Conservation (phyloP, 352 stramenopile genomes). For the Achlya hypogyna region DNA sequence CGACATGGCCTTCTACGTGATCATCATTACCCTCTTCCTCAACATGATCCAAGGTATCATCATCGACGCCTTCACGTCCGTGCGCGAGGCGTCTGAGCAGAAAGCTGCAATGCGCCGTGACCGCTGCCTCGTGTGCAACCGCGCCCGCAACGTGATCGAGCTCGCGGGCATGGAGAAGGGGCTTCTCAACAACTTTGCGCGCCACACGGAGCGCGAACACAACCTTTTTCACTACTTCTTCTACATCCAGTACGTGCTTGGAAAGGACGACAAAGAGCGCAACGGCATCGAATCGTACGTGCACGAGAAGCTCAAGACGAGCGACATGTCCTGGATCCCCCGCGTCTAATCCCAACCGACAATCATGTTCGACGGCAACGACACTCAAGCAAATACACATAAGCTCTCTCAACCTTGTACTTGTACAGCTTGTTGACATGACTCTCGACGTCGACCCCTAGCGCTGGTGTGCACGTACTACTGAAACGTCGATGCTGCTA, state of each 20-base stretch:
- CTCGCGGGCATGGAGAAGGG: slow-evolving; percentile 12
- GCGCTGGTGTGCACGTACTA: too few relatives aligned
- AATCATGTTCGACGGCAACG: too few relatives aligned
- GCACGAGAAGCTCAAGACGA: slow-evolving; percentile 18
- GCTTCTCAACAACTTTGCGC: slow-evolving; percentile 15
- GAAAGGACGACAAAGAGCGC: slow-evolving; percentile 18
- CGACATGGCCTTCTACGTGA: slow-evolving; percentile 18
- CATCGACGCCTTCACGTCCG: slow-evolving; percentile 20
- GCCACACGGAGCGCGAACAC: slow-evolving; percentile 14
- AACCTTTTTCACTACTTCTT: slow-evolving; percentile 22
- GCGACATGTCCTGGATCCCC: slow-evolving; percentile 20
- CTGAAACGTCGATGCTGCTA: too few relatives aligned
- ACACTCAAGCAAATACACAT: too few relatives aligned
- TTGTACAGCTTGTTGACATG: too few relatives aligned
- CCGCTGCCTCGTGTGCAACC: slow-evolving; percentile 19
- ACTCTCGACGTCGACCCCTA: too few relatives aligned
- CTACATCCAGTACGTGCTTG: slow-evolving; percentile 13
- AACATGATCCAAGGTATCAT: slow-evolving; percentile 23
- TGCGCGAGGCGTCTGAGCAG: slow-evolving; percentile 13
- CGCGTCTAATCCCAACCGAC: slow-evolving; percentile 1
- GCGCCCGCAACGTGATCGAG: slow-evolving; percentile 12
- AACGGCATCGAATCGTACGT: slow-evolving; percentile 19
- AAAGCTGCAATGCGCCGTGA: slow-evolving; percentile 10
- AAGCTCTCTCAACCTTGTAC: too few relatives aligned
- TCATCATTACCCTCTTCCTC: slow-evolving; percentile 21